A percentile compares a stretch with the other conserved stretches of the same genome.
Conservation (phyloP, 2,329 filamentous ascomycete genomes). For the Fusarium algeriense region DNA sequence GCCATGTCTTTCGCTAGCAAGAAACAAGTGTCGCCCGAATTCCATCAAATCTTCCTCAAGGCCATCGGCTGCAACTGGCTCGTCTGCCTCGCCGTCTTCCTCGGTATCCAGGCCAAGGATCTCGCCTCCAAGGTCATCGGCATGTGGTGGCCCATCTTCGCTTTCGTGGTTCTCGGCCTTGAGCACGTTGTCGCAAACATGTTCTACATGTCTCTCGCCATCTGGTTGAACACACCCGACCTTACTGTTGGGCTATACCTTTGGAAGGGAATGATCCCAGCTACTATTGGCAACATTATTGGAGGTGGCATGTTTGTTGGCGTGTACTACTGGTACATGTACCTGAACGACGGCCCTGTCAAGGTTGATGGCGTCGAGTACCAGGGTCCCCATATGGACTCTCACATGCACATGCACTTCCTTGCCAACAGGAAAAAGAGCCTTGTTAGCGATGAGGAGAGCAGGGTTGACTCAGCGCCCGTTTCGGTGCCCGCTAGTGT, state of each 20-base stretch:
- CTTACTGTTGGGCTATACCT: conserved; percentile 65
- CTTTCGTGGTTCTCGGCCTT: conserved; percentile 65
- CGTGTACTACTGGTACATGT: conserved; percentile 49
- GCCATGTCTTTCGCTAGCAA: conserved; percentile 60
- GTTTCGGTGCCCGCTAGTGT: conserved; percentile 17
- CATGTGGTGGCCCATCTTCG: conserved; percentile 69
- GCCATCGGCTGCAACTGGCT: conserved; percentile 70
- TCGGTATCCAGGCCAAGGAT: conserved; percentile 62
- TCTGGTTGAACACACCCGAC: conserved; percentile 60
- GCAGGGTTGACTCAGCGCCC: conserved; percentile 13
- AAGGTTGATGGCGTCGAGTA: conserved; percentile 29
- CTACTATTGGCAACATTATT: conserved; percentile 65
- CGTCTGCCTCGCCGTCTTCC: conserved; percentile 65
- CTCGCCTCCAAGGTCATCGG: conserved; percentile 65
- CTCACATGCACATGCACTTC: conserved; percentile 21
- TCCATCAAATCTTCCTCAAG: conserved; percentile 66
- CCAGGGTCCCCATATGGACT: conserved; percentile 12
- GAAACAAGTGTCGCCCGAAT: conserved; percentile 62
- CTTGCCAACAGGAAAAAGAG: conserved; percentile 12
- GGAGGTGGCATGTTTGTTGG: conserved; percentile 66
- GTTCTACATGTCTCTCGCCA: conserved; percentile 65
- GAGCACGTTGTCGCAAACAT: conserved; percentile 71
- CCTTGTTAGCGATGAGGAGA: conserved; percentile 36
- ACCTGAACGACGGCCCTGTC: conserved; percentile 29
- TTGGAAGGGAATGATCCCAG: conserved; percentile 68